Percentiles rank a stretch among this genome's conserved stretches.
phyloP scores from a whole-genome alignment of 306 rosid species.

The Dicorynia guianensis region DNA sequence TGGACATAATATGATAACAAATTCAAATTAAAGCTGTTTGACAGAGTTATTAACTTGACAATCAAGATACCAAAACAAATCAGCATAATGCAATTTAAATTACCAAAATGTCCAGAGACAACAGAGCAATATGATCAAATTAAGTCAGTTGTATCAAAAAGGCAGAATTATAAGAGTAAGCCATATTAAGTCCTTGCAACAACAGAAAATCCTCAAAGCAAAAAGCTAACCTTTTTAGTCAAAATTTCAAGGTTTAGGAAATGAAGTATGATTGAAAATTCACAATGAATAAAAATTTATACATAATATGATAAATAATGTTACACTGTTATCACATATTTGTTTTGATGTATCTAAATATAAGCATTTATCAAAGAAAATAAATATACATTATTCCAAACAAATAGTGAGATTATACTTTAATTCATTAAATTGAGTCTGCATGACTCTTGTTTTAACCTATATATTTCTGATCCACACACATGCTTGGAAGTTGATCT shows the following conservation, averaged over 20 bases:
- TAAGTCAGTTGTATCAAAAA: background rate
- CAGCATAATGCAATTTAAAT: background rate
- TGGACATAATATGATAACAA: constrained; percentile 3
- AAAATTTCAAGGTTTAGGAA: too few relatives aligned
- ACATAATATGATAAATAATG: background rate
- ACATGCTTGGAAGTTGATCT: background rate
- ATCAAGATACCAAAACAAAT: constrained; percentile 23
- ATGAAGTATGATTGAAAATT: too few relatives aligned
- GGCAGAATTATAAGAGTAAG: too few relatives aligned
- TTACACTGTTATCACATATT: background rate
- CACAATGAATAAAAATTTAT: background rate
- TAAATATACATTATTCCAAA: background rate
- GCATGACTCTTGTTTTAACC: background rate
- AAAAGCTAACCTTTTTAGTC: too few relatives aligned
- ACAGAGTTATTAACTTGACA: constrained; percentile 16
- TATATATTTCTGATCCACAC: background rate
- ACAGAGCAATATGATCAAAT: background rate
- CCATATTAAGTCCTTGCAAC: too few relatives aligned
- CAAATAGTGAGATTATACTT: background rate
- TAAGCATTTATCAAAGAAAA: constrained; percentile 20
- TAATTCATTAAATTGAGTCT: background rate
- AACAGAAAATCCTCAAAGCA: too few relatives aligned
- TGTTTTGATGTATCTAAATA: background rate
- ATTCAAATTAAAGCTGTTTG: background rate
- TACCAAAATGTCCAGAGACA: background rate